Evolutionary conservation across 1,284 basidiomycete genomes (phyloP).

Genomic region (Agroathelia rolfsii): DNA sequence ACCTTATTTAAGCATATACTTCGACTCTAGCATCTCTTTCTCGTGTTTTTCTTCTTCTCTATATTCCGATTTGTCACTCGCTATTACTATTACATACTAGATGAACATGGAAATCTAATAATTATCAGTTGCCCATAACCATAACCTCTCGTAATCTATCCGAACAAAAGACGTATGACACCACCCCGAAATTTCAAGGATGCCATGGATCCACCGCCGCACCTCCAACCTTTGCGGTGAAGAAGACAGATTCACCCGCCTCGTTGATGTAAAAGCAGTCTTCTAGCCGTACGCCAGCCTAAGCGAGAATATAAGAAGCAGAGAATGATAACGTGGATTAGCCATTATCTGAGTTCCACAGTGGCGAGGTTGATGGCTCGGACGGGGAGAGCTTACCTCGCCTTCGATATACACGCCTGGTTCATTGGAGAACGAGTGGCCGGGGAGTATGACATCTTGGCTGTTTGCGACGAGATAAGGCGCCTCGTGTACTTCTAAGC

Average conservation of each 20-base stretch:
- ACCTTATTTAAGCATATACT: no score
- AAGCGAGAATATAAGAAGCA: slow-evolving; percentile 7
- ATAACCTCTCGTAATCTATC: neutral
- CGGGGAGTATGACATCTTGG: slow-evolving; percentile 42
- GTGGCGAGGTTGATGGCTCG: neutral
- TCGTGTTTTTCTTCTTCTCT: no score
- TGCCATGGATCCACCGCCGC: slow-evolving; percentile 41
- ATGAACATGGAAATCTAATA: no score
- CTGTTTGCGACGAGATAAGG: slow-evolving; percentile 73
- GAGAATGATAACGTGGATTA: no score
- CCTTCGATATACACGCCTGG: slow-evolving; percentile 77
- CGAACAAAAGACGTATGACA: no score
- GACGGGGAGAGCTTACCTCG: slow-evolving; percentile 32
- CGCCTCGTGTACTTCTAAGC: slow-evolving; percentile 72
- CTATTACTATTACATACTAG: no score
- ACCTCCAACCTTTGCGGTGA: slow-evolving; percentile 57
- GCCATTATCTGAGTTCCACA: slow-evolving; percentile 4
- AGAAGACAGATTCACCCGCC: slow-evolving; percentile 40
- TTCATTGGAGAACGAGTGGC: slow-evolving; percentile 76
- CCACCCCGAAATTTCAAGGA: slow-evolving; percentile 23
- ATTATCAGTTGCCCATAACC: no score
- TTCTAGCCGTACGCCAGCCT: slow-evolving; percentile 72
- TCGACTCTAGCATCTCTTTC: no score
- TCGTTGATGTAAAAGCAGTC: slow-evolving; percentile 70
- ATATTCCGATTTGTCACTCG: no score